phyloP scores from a whole-genome alignment of 371 early-diverging fungal genomes.

The Batkoa obscura region DNA sequence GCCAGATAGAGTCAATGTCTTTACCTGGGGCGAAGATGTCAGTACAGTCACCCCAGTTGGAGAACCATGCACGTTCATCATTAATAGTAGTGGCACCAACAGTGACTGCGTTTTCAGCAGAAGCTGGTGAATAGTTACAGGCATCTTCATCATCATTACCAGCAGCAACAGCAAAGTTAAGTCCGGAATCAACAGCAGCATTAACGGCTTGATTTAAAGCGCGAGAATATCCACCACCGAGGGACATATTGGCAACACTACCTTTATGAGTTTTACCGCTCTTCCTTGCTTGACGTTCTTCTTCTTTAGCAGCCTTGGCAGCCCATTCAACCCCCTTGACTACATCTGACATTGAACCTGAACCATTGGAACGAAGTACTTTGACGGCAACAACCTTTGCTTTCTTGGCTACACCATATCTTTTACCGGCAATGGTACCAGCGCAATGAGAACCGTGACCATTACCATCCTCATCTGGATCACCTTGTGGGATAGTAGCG shows the following conservation, averaged over 20 bases:
- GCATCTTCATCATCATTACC: slow-evolving; percentile 94
- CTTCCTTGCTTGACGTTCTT: slow-evolving; percentile 10
- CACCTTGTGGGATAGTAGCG: slow-evolving; percentile 45
- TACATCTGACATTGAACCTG: slow-evolving; percentile 11
- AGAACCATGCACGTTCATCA: slow-evolving; percentile 81
- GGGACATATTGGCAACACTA: slow-evolving; percentile 33
- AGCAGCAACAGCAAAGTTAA: slow-evolving; percentile 55
- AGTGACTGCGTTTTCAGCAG: slow-evolving; percentile 77
- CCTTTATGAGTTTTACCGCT: slow-evolving; percentile 31
- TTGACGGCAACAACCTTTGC: slow-evolving; percentile 81
- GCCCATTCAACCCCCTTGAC: slow-evolving; percentile 20
- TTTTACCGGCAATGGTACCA: slow-evolving; percentile 31
- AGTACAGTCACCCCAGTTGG: slow-evolving; percentile 81
- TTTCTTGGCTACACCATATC: slow-evolving; percentile 18
- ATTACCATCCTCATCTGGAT: slow-evolving; percentile 32
- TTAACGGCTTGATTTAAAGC: slow-evolving; percentile 18
- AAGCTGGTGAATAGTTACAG: slow-evolving; percentile 91
- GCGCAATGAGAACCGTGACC: slow-evolving; percentile 33
- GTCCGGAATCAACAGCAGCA: slow-evolving; percentile 22
- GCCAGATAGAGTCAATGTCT: slow-evolving; percentile 82
- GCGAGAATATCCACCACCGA: slow-evolving; percentile 16
- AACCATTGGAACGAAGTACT: slow-evolving; percentile 9
- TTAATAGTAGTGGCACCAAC: slow-evolving; percentile 79
- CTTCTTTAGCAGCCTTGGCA: slow-evolving; percentile 12
- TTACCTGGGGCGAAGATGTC: slow-evolving; percentile 92